Conservation (phyloP, 2,329 filamentous ascomycete species). For the Fusarium succisae region DNA sequence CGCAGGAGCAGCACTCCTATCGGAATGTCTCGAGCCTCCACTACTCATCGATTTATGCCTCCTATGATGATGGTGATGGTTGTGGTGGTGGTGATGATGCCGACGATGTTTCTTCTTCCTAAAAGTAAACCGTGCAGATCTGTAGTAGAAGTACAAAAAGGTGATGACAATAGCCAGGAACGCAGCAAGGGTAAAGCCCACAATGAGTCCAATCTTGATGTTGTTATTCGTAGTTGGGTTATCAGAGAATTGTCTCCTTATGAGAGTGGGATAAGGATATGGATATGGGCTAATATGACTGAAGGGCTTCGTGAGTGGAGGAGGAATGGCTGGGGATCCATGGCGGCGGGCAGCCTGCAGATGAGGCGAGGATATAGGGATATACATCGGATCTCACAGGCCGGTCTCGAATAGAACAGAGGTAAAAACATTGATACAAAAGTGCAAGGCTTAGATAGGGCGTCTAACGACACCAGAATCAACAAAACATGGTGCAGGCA, state of each 20-base stretch:
- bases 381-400: constrained; percentile 45
- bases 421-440: constrained; percentile 22
- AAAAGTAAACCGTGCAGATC: constrained; percentile 48
- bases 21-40: constrained; percentile 48
- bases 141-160: constrained; percentile 54
- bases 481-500: constrained; percentile 17
- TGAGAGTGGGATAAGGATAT: not conserved
- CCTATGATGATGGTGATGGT: constrained; percentile 1
- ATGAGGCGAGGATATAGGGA: constrained; percentile 33
- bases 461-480: constrained; percentile 19
- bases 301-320: constrained; percentile 13
- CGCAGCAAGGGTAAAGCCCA: constrained; percentile 53
- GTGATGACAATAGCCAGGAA: constrained; percentile 50
- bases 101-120: constrained; percentile 38
- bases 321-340: constrained; percentile 5
- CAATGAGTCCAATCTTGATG: constrained; percentile 54
- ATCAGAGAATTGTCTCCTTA: constrained; percentile 42
- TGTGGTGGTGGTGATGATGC: not conserved
- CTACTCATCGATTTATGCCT: constrained; percentile 44
- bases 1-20: constrained; percentile 29
- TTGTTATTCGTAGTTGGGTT: constrained; percentile 48
- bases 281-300: not conserved
- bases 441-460: constrained; percentile 10
- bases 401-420: not conserved
- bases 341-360: constrained; percentile 21